Conservation (phyloP, 1,284 basidiomycete genomes). For the Austropuccinia psidii region DNA sequence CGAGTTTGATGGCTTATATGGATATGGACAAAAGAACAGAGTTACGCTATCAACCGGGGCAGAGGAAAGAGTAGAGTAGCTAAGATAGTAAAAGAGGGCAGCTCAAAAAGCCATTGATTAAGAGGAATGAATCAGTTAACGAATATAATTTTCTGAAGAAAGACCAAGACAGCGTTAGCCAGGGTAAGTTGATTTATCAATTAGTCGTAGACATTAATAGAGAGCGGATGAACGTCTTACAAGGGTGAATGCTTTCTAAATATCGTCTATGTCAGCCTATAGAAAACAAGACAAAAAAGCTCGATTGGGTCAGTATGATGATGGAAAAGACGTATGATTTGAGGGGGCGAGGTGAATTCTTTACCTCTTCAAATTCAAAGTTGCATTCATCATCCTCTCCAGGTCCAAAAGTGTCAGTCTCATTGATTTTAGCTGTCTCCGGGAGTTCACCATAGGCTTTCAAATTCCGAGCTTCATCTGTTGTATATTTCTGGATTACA, state of each 20-base stretch:
- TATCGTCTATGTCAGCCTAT: slow-evolving; percentile 17
- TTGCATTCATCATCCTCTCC: slow-evolving; percentile 59
- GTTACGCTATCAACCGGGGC: too few species aligned
- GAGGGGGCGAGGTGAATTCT: slow-evolving; percentile 15
- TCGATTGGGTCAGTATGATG: neutral
- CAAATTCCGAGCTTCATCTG: slow-evolving; percentile 85
- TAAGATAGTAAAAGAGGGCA: too few species aligned
- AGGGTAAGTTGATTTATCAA: neutral
- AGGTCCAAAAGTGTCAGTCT: slow-evolving; percentile 83
- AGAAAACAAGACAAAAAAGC: neutral
- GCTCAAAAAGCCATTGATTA: too few species aligned
- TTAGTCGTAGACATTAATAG: neutral
- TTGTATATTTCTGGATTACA: slow-evolving; percentile 98
- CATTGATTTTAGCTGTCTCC: slow-evolving; percentile 97
- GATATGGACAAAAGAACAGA: too few species aligned
- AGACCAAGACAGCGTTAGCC: neutral
- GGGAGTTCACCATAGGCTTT: slow-evolving; percentile 97
- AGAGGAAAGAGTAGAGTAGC: too few species aligned
- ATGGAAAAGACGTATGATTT: neutral
- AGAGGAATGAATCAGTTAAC: too few species aligned
- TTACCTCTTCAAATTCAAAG: slow-evolving; percentile 47
- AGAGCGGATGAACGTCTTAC: neutral
- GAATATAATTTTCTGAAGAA: too few species aligned
- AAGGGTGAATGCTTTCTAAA: too few species aligned
- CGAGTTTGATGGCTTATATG: too few species aligned